Base-by-base conservation (phyloP, 108 stramenopile genomes). In the Cyclotella sp. region DNA sequence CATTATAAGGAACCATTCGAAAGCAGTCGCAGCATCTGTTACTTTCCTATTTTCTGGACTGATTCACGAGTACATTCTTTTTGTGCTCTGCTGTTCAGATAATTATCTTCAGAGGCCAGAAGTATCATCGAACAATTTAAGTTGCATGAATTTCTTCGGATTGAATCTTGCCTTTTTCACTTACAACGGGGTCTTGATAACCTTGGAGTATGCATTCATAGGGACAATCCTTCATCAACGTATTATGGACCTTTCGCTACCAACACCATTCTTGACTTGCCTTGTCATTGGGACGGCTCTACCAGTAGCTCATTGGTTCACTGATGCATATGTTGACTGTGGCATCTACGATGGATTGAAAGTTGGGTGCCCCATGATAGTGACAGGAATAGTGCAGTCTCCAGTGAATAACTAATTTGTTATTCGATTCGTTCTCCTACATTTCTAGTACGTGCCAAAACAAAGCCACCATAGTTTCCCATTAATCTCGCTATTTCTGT, bases 181-280 rank as follows among this genome's bases (percentile, higher is more conserved):
- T 4, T 87, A 83, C 83, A 90, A 90, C 84, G 89, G 77, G 0
- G 12, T 84, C n/a, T 52, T 90, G 1, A 58, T 90, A 21, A n/a
- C 78, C 27, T 39, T 82, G 19, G 88, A 89, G 45, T 75, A 81
- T 27, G 74, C 76, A 24, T 11, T 84, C 1, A 63, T 59, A 42
- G 77, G 78, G 28, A 61, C 76, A 11, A 11, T 62, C 12, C 60
- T 58, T 5, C 19, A 86, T 24, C 70, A 81, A 54, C 76, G 76
- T 73, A 59, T 89, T 57, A 7, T 57, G 68, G 55, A 72, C 60
- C 62, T 63, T 41, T 40, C 65, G 12, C 27, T 89, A 15, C 85
- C 88, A 15, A 57, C 54, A 43, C 84, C 77, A 21, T 18, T 85
- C 0, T 43, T 67, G 15, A 85, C 85, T 21, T 63, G 55, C 15